Evolutionary conservation across 192 early-diverging fungal genomes (phyloP).

Genomic region (Backusella westeae): DNA sequence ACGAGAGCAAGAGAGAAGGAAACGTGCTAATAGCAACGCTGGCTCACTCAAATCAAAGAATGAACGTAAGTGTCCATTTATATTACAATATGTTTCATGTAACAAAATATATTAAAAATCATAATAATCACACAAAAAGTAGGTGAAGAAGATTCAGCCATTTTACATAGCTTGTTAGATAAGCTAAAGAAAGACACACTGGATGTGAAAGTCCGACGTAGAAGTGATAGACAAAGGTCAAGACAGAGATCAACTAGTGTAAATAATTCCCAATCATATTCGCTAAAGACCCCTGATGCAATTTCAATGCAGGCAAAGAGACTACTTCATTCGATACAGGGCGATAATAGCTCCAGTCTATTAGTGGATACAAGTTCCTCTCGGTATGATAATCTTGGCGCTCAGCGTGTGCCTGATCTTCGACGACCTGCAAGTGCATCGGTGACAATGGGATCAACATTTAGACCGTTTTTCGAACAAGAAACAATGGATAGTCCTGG

Average conservation of each 20-base stretch:
- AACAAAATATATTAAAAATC: not conserved
- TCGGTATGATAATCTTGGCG: not conserved
- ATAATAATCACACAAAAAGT: not conserved
- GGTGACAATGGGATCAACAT: not conserved
- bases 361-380: not conserved
- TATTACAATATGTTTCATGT: not conserved
- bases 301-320: constrained; percentile 25
- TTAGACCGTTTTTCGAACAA: constrained; percentile 2
- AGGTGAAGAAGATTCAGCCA: constrained; percentile 53
- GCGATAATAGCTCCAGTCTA: constrained; percentile 17
- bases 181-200: constrained; percentile 51
- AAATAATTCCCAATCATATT: not conserved
- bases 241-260: constrained; percentile 26
- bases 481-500: not conserved
- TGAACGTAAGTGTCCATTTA: not conserved
- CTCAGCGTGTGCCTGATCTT: not conserved
- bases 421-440: constrained; percentile 13
- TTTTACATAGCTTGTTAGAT: constrained; percentile 73
- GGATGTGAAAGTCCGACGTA: constrained; percentile 15
- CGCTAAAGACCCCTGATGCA: constrained; percentile 22
- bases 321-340: constrained; percentile 24
- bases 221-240: constrained; percentile 17
- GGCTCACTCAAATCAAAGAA: constrained; percentile 13
- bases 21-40: constrained; percentile 19
- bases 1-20: constrained; percentile 41